phyloP scores from a whole-genome alignment of 164 flowering plant genomes.

The Kalanchoe fedtschenkoi region DNA sequence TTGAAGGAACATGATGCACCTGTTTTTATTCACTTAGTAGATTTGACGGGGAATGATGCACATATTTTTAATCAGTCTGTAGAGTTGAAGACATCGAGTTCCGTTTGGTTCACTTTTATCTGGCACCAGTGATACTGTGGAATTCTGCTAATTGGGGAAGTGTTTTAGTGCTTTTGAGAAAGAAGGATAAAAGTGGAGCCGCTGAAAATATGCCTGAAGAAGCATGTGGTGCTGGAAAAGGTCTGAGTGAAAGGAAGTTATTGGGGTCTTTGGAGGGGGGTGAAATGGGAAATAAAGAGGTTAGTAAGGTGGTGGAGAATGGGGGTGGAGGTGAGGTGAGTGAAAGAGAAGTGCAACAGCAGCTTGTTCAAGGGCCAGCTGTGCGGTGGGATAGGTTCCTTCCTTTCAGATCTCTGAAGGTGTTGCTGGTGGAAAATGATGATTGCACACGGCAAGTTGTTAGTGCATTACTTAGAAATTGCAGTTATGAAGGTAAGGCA shows the following conservation, averaged over 20 bases:
- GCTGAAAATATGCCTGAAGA: neutral
- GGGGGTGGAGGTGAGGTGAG: conserved; percentile 7
- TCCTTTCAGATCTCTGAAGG: conserved; percentile 40
- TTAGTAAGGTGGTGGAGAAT: conserved; percentile 8
- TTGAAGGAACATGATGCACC: neutral
- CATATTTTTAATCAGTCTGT: neutral
- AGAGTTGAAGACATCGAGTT: neutral
- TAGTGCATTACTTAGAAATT: conserved; percentile 52
- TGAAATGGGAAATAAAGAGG: conserved; percentile 8
- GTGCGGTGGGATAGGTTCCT: conserved; percentile 49
- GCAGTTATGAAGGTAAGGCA: conserved; percentile 53
- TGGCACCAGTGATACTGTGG: neutral
- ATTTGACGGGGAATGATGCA: no score
- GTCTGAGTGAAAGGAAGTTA: no score
- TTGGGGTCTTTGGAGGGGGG: no score
- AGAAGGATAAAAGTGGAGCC: neutral
- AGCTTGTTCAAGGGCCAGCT: neutral
- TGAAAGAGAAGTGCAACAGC: conserved; percentile 14
- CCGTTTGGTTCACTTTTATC: neutral
- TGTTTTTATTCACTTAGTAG: neutral
- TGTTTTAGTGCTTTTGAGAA: neutral
- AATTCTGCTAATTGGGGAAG: neutral
- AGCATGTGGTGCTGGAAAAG: neutral
- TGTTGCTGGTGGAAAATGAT: conserved; percentile 56
- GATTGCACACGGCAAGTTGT: conserved; percentile 61